Conservation (phyloP, 176 grass and related monocot genomes). For the Bromus sterilis region DNA sequence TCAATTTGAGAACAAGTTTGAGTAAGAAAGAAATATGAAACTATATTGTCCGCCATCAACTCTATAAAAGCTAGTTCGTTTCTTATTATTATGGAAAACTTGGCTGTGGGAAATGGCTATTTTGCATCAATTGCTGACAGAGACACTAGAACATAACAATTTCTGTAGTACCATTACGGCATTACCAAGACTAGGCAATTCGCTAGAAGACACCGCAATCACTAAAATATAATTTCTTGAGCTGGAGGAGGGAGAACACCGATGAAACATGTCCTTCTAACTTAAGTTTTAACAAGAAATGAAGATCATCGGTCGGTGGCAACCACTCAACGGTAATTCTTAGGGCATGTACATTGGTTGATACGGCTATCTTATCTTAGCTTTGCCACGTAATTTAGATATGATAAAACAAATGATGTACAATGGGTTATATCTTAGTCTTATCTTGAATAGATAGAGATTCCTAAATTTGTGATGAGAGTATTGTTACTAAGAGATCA, state of each 20-base stretch:
- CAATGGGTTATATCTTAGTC: too few species aligned
- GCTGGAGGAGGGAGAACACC: not conserved
- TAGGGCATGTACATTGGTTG: too few species aligned
- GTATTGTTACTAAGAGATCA: too few species aligned
- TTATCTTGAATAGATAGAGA: too few species aligned
- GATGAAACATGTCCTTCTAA: not conserved
- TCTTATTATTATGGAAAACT: not conserved
- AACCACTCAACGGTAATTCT: not conserved
- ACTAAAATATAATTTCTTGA: not conserved
- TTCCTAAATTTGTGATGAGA: too few species aligned
- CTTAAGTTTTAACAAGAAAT: not conserved
- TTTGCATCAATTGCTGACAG: not conserved
- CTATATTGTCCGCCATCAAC: not conserved
- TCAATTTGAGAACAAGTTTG: not conserved
- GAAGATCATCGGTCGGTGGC: not conserved
- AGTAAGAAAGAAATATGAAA: not conserved
- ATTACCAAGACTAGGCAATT: not conserved
- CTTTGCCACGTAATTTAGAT: too few species aligned
- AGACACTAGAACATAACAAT: not conserved
- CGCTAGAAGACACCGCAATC: not conserved
- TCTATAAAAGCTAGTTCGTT: not conserved
- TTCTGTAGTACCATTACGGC: not conserved
- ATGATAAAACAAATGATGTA: too few species aligned
- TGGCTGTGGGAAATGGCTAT: not conserved
- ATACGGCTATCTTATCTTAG: too few species aligned